Conservation (phyloP, 2,329 filamentous ascomycete genomes). For the Cryphonectria parasitica region DNA sequence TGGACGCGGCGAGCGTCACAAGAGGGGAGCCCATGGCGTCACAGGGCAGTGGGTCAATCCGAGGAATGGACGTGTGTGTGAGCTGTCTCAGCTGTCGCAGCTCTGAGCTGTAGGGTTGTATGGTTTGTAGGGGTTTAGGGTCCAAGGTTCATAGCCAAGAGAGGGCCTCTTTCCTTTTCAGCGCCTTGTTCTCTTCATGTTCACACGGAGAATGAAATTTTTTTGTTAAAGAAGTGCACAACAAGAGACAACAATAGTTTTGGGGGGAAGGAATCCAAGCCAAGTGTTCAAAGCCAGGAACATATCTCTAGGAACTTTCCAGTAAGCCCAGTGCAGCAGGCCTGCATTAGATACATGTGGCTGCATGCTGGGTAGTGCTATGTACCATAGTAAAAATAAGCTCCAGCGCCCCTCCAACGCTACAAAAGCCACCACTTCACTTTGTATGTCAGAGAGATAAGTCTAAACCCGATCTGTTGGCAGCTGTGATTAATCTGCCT, state of each 20-base stretch:
- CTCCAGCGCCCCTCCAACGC: neutral
- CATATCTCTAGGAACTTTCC: neutral
- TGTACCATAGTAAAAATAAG: neutral
- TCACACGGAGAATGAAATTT: neutral
- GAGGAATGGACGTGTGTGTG: neutral
- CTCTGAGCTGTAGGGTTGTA: neutral
- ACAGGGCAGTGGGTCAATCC: neutral
- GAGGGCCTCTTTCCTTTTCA: neutral
- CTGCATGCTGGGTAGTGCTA: neutral
- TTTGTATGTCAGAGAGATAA: neutral
- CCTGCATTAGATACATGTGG: neutral
- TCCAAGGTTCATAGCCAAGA: neutral
- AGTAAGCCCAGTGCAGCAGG: too few relatives aligned
- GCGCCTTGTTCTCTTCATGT: neutral
- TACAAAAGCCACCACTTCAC: neutral
- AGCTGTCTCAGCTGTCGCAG: neutral
- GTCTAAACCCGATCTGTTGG: constrained; percentile 5
- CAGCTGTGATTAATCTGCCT: neutral
- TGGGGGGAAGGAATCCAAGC: neutral
- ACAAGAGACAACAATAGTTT: neutral
- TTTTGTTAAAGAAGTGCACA: neutral
- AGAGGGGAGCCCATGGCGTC: constrained; percentile 25
- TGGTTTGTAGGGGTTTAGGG: neutral
- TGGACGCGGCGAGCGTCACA: constrained; percentile 22
- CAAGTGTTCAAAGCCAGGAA: constrained; percentile 3